Evolutionary conservation across 2,329 filamentous ascomycete species (phyloP).

Genomic region (Fusarium sp.): DNA sequence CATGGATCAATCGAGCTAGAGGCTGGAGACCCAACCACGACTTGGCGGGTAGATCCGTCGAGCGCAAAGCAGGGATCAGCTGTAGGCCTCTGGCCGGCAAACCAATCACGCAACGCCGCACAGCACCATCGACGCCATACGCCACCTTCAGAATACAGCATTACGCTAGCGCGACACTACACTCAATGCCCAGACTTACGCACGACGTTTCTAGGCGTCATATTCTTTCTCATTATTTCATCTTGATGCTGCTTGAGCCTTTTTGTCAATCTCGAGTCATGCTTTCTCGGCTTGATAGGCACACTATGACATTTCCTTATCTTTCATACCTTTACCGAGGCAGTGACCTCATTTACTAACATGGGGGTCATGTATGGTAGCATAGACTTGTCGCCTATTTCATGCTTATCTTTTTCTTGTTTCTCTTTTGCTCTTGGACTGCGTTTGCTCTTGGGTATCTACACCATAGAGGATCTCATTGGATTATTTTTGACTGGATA

Average conservation of each 20-base stretch:
- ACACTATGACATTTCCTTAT: conserved; percentile 1
- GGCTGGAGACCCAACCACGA: conserved; percentile 29
- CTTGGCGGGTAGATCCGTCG: conserved; percentile 42
- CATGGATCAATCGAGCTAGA: conserved; percentile 27
- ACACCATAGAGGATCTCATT: conserved; percentile 35
- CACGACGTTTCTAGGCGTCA: conserved; percentile 31
- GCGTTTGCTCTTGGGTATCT: conserved; percentile 11
- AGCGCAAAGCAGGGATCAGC: conserved; percentile 33
- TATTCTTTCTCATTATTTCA: conserved; percentile 1
- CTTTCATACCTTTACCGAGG: neutral
- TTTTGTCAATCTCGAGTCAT: conserved; percentile 33
- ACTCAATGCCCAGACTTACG: neutral
- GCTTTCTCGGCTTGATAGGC: neutral
- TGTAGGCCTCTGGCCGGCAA: neutral
- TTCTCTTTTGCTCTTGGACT: conserved; percentile 8
- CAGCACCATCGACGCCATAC: conserved; percentile 11
- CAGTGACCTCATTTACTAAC: conserved; percentile 1
- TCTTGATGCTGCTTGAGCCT: neutral
- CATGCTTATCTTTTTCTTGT: conserved; percentile 6
- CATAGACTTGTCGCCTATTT: conserved; percentile 28
- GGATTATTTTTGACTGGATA: neutral
- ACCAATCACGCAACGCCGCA: conserved; percentile 8
- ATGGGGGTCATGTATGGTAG: conserved; percentile 5
- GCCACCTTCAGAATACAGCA: conserved; percentile 8
- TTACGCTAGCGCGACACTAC: neutral